Evolutionary conservation across 2,329 filamentous ascomycete species (phyloP).

Genomic region (Fusarium concolor): DNA sequence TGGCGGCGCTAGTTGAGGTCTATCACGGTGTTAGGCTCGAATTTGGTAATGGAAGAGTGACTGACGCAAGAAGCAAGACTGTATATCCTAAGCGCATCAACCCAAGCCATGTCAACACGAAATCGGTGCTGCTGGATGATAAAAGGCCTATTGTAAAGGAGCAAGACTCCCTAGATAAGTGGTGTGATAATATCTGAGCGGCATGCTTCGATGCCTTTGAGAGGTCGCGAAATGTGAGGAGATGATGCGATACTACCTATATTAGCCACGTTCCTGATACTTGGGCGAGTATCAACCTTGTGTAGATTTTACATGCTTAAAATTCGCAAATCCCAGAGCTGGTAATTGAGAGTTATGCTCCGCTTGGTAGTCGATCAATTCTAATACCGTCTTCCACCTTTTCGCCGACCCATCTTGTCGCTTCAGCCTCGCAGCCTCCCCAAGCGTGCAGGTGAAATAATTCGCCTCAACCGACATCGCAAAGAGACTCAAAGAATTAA

Average conservation of each 20-base stretch:
- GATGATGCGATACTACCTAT: background rate
- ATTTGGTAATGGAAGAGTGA: rapidly evolving
- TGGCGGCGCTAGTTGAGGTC: constrained; percentile 58
- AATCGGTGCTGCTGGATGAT: constrained; percentile 66
- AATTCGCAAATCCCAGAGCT: constrained; percentile 63
- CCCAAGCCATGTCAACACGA: constrained; percentile 70
- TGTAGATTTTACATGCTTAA: constrained; percentile 9
- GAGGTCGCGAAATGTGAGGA: constrained; percentile 48
- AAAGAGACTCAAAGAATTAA: rapidly evolving
- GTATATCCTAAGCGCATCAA: constrained; percentile 66
- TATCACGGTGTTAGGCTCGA: constrained; percentile 37
- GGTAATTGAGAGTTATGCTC: constrained; percentile 51
- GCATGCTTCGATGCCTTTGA: constrained; percentile 49
- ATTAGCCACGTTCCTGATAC: background rate
- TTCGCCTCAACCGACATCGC: constrained; percentile 49
- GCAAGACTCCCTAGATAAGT: background rate
- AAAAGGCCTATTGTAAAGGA: constrained; percentile 57
- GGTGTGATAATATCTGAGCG: constrained; percentile 43
- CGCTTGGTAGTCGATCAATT: constrained; percentile 63
- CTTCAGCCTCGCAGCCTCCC: constrained; percentile 60
- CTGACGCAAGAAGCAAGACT: constrained; percentile 67
- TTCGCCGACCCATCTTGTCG: constrained; percentile 19
- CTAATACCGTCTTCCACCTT: constrained; percentile 59
- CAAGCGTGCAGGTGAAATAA: constrained; percentile 72
- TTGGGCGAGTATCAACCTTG: background rate